Evolutionary conservation across 108 stramenopile genomes (phyloP).

Genomic region (Cyclotella choctawhatcheeana): DNA sequence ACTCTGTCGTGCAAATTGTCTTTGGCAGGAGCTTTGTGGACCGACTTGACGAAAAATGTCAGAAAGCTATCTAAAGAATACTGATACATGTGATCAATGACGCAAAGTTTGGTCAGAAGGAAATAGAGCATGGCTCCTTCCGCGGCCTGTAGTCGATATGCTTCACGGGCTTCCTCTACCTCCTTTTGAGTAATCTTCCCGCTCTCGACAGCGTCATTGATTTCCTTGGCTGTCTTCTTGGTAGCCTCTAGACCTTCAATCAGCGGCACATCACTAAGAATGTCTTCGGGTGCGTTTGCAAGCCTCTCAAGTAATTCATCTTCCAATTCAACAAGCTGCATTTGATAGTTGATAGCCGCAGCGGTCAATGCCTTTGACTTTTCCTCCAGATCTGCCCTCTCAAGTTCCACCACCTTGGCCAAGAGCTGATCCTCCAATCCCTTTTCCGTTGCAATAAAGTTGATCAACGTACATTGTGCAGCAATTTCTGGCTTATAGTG

Average conservation of each 20-base stretch:
- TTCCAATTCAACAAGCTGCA: conserved; percentile 84
- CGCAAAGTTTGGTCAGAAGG: conserved; percentile 84
- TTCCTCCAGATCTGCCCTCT: conserved; percentile 89
- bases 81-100: conserved; percentile 95
- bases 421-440: conserved; percentile 92
- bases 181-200: conserved; percentile 81
- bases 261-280: conserved; percentile 87
- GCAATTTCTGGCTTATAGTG: conserved; percentile 95
- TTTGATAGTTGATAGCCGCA: conserved; percentile 86
- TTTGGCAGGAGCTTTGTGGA: conserved; percentile 62
- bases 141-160: conserved; percentile 84
- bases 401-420: conserved; percentile 86
- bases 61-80: conserved; percentile 91
- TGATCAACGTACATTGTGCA: conserved; percentile 92
- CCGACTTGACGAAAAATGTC: conserved; percentile 88
- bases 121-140: conserved; percentile 97
- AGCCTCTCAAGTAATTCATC: conserved; percentile 90
- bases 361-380: conserved; percentile 71
- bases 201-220: conserved; percentile 80
- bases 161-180: conserved; percentile 84
- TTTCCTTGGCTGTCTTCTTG: conserved; percentile 85
- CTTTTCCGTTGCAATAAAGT: conserved; percentile 92
- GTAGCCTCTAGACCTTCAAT: conserved; percentile 94
- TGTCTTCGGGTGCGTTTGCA: conserved; percentile 92
- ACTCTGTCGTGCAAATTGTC: conserved; percentile 74